Percentiles rank a stretch among this genome's conserved stretches.
Conservation (phyloP, 129 eudicot species). For the Tagetes erecta region DNA sequence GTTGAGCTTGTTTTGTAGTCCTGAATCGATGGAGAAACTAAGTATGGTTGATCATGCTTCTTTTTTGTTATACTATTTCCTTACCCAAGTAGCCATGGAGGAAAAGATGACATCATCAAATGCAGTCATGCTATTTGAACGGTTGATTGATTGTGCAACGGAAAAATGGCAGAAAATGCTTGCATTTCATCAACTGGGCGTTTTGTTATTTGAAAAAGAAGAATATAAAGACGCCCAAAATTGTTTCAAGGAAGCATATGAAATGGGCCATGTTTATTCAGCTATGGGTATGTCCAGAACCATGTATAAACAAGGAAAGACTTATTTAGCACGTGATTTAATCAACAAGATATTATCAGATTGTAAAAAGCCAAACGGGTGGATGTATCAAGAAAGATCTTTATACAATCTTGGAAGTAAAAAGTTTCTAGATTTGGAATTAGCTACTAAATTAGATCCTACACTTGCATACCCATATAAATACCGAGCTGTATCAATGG, state of each 20-base stretch:
- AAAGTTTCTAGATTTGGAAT: conserved; percentile 50
- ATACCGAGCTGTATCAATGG: conserved; percentile 54
- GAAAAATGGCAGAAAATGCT: conserved; percentile 64
- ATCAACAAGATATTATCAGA: conserved; percentile 40
- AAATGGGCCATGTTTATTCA: conserved; percentile 70
- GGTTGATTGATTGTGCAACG: conserved; percentile 46
- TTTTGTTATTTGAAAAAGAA: conserved; percentile 51
- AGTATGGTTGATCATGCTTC: conserved; percentile 54
- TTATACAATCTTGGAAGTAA: conserved; percentile 60
- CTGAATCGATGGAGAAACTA: conserved; percentile 52
- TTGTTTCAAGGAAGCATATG: conserved; percentile 55
- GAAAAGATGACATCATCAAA: conserved; percentile 44
- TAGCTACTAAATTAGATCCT: conserved; percentile 60
- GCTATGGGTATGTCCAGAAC: conserved; percentile 53
- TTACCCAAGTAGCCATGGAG: conserved; percentile 61
- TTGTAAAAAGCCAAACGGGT: conserved; percentile 43
- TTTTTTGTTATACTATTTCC: conserved; percentile 59
- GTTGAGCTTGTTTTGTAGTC: conserved; percentile 50
- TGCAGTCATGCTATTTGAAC: conserved; percentile 43
- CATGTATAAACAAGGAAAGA: conserved; percentile 56
- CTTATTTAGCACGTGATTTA: conserved; percentile 55
- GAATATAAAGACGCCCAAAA: conserved; percentile 52
- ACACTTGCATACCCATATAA: conserved; percentile 65
- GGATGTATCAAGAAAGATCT: conserved; percentile 75
- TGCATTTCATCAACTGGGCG: conserved; percentile 61